Evolutionary conservation across 192 early-diverging fungal species (phyloP), one percentile per base, ranked within the genome.

Genomic region (Coemansia brasiliensis): DNA sequence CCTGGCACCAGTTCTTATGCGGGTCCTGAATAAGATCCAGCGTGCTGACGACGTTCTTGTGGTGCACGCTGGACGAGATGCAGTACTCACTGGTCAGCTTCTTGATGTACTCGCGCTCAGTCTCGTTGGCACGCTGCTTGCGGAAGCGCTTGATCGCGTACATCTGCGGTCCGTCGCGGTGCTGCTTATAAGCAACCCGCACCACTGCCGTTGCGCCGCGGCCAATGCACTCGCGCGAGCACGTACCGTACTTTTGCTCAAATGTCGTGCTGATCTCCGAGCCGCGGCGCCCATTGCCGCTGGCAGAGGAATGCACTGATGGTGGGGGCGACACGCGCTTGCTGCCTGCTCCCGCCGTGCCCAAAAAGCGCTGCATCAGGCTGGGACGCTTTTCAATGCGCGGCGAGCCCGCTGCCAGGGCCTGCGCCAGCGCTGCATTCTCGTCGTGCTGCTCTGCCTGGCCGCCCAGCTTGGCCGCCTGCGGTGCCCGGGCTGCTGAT

Each of bases 21-120:
- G 93, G 88, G 61, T 98, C 96, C 71, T 94, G 90, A 27, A 98
- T 93, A 57, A 98, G 79, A 74, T 98, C 96, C n/a, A 97, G 85
- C 5, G 94, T 96, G 62, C 86, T 84, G 22, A 98, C 92, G 25
- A 98, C 79, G 70, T 98, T 93, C 60, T 84, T 81, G 79, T 96
- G 94, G 44, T 93, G 83, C 48, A 98, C 81, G 29, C 90, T 88
- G 5, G 93, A 95, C 39, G 86, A 88, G 56, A 98, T 97, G 78
- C 94, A 95, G 69, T 94, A 98, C 79, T 98, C 95, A 69, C 86
- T 85, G 20, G 87, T 90, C 59, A 98, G 81, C 79, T 96, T 97
- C 76, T 97, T 96, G 72, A 96, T 81, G 74, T 95, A 97, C 42
- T 94, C 91, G 70, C 92, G 92, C 83, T 96, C 86, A 4, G 88